Conservation (phyloP, 441 rosid species). For the Euphorbia neoarborescens region DNA sequence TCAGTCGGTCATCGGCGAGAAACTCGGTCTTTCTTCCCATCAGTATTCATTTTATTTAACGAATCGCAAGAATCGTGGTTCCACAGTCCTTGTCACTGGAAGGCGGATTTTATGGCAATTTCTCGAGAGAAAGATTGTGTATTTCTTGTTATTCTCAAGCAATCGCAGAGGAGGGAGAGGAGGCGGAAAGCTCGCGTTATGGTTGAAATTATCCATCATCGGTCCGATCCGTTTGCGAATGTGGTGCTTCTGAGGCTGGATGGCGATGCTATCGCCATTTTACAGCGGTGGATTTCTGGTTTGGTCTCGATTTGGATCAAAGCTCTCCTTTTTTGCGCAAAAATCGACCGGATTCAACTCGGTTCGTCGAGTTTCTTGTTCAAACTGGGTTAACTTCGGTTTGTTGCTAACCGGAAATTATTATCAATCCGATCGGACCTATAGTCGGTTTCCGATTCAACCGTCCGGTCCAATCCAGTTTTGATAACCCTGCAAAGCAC, state of each 20-base stretch:
- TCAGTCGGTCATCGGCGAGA: slow-evolving; percentile 26
- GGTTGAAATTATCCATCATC: not conserved
- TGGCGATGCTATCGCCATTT: slow-evolving; percentile 8
- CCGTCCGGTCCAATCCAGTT: no score
- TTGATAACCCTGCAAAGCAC: no score
- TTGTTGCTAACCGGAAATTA: no score
- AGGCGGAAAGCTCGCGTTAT: slow-evolving; percentile 15
- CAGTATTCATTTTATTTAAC: slow-evolving; percentile 36
- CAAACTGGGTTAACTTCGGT: no score
- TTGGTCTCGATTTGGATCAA: slow-evolving; percentile 15
- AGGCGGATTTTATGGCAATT: slow-evolving; percentile 31
- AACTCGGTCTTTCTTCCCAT: slow-evolving; percentile 36
- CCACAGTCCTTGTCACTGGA: slow-evolving; percentile 29
- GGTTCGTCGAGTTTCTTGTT: no score
- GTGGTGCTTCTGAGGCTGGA: slow-evolving; percentile 37
- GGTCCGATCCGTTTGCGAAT: slow-evolving; percentile 18
- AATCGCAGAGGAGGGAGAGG: slow-evolving; percentile 32
- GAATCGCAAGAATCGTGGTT: slow-evolving; percentile 16
- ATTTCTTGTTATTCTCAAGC: slow-evolving; percentile 35
- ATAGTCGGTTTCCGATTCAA: no score
- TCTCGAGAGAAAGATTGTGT: slow-evolving; percentile 21
- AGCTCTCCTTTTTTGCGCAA: no score
- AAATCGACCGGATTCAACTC: no score
- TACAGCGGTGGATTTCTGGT: slow-evolving; percentile 8
- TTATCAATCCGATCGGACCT: no score